phyloP scores from a whole-genome alignment of 1,139 yeast genomes.

The Lodderomyces theae region DNA sequence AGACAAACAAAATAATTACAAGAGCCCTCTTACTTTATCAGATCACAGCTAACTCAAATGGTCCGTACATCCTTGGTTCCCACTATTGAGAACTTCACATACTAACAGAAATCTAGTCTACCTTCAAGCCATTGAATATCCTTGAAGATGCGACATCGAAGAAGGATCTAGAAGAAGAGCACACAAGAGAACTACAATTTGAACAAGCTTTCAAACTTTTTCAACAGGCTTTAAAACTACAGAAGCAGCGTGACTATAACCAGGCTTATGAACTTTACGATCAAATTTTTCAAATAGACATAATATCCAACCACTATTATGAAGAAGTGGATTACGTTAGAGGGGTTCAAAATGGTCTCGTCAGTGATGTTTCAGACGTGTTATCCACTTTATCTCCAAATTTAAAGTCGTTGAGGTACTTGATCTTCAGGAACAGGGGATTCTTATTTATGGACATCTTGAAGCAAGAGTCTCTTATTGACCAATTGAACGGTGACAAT shows the following conservation, averaged over 20 bases:
- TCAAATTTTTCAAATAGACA: slow-evolving; percentile 64
- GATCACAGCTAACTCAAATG: neutral
- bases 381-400: slow-evolving; percentile 59
- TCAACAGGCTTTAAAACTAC: slow-evolving; percentile 64
- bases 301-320: slow-evolving; percentile 51
- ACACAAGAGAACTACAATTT: slow-evolving; percentile 81
- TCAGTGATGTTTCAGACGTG: slow-evolving; percentile 38
- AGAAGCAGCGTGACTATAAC: slow-evolving; percentile 46
- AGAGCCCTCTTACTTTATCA: neutral
- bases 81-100: neutral
- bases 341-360: slow-evolving; percentile 42
- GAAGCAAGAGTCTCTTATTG: slow-evolving; percentile 8
- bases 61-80: neutral
- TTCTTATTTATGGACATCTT: slow-evolving; percentile 59
- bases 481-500: slow-evolving; percentile 1
- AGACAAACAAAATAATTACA: neutral
- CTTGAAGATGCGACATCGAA: slow-evolving; percentile 63
- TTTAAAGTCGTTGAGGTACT: slow-evolving; percentile 67
- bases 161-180: slow-evolving; percentile 71
- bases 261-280: slow-evolving; percentile 59
- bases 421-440: slow-evolving; percentile 81
- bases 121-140: slow-evolving; percentile 77
- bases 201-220: slow-evolving; percentile 82
- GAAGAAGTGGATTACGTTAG: slow-evolving; percentile 40
- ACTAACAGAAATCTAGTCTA: slow-evolving; percentile 36